A percentile compares a stretch with the other conserved stretches of the same genome.
Conservation (phyloP, 2,329 filamentous ascomycete species). For the Pleomassaria siparia region DNA sequence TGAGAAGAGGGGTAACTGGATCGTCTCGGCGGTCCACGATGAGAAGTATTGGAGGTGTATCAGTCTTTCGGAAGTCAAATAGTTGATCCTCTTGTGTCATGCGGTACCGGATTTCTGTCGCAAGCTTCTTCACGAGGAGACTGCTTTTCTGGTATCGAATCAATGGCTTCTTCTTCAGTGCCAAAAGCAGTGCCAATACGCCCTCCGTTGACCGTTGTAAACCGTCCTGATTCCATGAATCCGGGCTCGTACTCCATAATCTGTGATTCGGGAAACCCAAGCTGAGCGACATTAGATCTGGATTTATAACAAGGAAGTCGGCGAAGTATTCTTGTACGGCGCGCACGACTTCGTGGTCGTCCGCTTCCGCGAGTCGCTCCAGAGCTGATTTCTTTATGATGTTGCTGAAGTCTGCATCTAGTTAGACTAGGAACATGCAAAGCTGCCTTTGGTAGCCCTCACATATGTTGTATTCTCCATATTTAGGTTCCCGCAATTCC, state of each 20-base stretch:
- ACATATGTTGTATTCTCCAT: conserved; percentile 94
- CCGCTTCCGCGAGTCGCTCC: conserved; percentile 90
- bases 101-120: conserved; percentile 86
- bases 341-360: conserved; percentile 96
- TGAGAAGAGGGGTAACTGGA: conserved; percentile 88
- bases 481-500: conserved; percentile 92
- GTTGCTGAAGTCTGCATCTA: conserved; percentile 78
- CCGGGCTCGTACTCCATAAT: conserved; percentile 79
- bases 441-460: conserved; percentile 14
- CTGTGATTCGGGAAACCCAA: conserved; percentile 71
- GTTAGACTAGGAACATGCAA: conserved; percentile 18
- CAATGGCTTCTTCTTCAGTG: conserved; percentile 94
- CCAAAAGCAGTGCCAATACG: conserved; percentile 77
- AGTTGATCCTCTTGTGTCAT: conserved; percentile 95
- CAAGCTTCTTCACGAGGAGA: conserved; percentile 85
- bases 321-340: conserved; percentile 94
- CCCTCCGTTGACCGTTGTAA: conserved; percentile 87
- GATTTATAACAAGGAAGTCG: conserved; percentile 93
- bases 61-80: conserved; percentile 93
- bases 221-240: conserved; percentile 88
- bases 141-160: conserved; percentile 94
- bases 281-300: conserved; percentile 83
- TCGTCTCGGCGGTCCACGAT: conserved; percentile 91
- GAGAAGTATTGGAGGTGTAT: conserved; percentile 90
- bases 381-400: conserved; percentile 95